Conservation (phyloP, 371 early-diverging fungal species). For the Fennellomyces sp. region DNA sequence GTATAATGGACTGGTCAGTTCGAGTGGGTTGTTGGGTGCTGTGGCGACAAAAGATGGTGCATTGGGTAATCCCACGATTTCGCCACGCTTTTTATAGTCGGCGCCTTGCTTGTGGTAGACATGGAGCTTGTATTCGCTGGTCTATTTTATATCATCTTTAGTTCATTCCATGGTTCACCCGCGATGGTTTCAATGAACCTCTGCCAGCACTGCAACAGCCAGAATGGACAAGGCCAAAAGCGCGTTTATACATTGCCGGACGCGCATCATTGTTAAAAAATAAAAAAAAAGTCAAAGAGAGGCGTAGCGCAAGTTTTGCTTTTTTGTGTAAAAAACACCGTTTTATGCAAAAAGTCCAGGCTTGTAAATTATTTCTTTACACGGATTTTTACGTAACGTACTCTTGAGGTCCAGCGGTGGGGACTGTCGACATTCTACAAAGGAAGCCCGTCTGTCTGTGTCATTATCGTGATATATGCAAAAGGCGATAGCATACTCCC, state of each 20-base stretch:
- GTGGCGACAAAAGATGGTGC: constrained; percentile 11
- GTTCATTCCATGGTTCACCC: background rate
- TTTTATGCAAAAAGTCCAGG: background rate
- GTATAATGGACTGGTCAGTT: constrained; percentile 10
- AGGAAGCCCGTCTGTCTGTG: no score
- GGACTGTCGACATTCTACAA: no score
- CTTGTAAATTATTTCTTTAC: no score
- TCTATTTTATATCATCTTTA: background rate
- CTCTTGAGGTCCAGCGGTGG: no score
- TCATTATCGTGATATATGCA: no score
- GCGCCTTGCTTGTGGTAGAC: constrained; percentile 25
- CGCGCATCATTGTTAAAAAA: constrained; percentile 5
- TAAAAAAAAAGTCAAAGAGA: no score
- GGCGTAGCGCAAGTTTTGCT: background rate
- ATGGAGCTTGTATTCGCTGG: constrained; percentile 2
- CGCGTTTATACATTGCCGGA: background rate
- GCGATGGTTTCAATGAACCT: background rate
- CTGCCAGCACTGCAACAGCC: background rate
- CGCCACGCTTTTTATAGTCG: constrained; percentile 23
- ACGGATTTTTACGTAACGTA: no score
- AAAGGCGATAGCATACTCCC: no score
- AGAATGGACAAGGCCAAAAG: background rate
- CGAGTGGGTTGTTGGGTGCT: background rate
- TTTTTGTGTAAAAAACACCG: no score
- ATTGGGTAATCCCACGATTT: constrained; percentile 17